These are phyloP conservation scores for Saccharomycopsis crataegensis DNA, from an alignment of 1,139 yeast genomes.

Conservation along the genomic window DNA sequence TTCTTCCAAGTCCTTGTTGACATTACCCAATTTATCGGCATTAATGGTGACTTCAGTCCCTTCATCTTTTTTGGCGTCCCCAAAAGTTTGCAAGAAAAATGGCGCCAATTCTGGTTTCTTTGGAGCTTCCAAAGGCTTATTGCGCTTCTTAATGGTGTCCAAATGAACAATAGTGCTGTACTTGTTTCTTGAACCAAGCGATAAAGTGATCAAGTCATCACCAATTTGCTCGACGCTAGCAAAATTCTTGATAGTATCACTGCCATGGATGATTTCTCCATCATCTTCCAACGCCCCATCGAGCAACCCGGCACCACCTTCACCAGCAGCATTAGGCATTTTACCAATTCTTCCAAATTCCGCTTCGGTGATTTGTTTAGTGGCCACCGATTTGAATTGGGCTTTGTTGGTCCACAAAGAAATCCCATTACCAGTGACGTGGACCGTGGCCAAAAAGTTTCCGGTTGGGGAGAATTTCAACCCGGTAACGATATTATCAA, in stretches of 20 bases:
- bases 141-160: conserved; percentile 77
- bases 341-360: conserved; percentile 53
- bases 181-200: conserved; percentile 69
- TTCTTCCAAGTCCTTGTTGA: conserved; percentile 14
- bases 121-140: conserved; percentile 85
- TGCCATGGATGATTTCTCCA: conserved; percentile 23
- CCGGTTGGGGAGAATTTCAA: conserved; percentile 82
- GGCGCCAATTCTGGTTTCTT: conserved; percentile 84
- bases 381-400: conserved; percentile 64
- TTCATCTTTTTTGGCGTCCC: conserved; percentile 59
- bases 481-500: conserved; percentile 73
- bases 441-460: conserved; percentile 88
- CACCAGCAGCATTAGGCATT: conserved; percentile 77
- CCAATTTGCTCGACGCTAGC: conserved; percentile 61
- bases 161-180: conserved; percentile 72
- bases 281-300: conserved; percentile 64
- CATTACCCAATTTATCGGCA: conserved; percentile 6
- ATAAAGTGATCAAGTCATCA: conserved; percentile 59
- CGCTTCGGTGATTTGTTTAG: conserved; percentile 69
- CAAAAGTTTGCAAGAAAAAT: conserved; percentile 64
- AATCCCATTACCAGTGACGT: conserved; percentile 85
- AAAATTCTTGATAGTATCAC: conserved; percentile 32
- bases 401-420: conserved; percentile 89
- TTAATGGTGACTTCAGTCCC: conserved; percentile 25
- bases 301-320: conserved; percentile 65